Conservation (phyloP, 768 basidiomycete species). For the Auriscalpium vulgare region DNA sequence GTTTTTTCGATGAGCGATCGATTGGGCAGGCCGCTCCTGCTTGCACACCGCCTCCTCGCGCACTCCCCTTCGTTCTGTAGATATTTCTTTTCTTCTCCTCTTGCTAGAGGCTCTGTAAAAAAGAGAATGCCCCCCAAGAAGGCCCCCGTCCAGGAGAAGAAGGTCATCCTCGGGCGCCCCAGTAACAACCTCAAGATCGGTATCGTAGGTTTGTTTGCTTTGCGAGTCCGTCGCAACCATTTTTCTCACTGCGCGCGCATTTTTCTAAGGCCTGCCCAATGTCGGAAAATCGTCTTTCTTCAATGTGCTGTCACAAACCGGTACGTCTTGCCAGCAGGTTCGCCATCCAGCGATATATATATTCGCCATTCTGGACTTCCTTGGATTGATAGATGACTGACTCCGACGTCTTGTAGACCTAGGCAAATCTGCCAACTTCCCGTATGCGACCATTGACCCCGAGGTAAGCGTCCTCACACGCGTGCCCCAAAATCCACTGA, state of each 20-base stretch:
- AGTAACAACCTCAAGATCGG: conserved; percentile 98
- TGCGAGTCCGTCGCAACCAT: background rate
- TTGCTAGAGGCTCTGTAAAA: conserved; percentile 32
- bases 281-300: conserved; percentile 99
- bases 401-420: conserved; percentile 43
- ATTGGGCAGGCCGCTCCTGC: conserved; percentile 12
- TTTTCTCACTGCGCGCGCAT: conserved; percentile 2
- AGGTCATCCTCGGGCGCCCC: conserved; percentile 80
- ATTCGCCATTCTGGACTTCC: too few relatives aligned
- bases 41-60: conserved; percentile 4
- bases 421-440: conserved; percentile 95
- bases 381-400: background rate
- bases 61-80: conserved; percentile 7
- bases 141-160: conserved; percentile 69
- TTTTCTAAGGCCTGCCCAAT: conserved; percentile 79
- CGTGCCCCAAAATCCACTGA: background rate
- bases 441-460: conserved; percentile 90
- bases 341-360: too few relatives aligned
- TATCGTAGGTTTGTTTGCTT: conserved; percentile 79
- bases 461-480: conserved; percentile 34
- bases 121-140: conserved; percentile 91
- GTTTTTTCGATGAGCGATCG: conserved; percentile 16
- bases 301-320: conserved; percentile 89
- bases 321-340: conserved; percentile 30
- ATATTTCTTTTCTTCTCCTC: conserved; percentile 31